Base-by-base conservation (phyloP, 2,329 filamentous ascomycete genomes). In the Trematosphaeria pertusa region DNA sequence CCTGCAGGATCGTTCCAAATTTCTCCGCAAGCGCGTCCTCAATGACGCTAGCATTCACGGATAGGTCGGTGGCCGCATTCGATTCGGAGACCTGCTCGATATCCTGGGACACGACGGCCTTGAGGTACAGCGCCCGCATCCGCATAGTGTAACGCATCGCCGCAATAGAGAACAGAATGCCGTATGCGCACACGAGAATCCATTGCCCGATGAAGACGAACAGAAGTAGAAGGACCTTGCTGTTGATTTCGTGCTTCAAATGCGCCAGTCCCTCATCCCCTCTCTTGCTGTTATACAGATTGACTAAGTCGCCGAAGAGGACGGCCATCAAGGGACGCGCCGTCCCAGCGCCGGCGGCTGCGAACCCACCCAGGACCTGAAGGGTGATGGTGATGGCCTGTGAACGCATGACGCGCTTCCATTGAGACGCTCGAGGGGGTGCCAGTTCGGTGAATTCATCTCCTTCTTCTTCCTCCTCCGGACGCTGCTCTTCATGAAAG, bases 31-130 rank as follows among this genome's bases (percentile, higher is more conserved):
- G 24, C 24, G 24, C 24, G 12, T 14, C 48, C 41, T 32, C 34
- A 35, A 10, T 48, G 32, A 5, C 95, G 73, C 65, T 86, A 94
- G 44, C 64, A 12, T 28, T 28, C 12, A 12, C 24, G 7, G 24
- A 28, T 12, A 28, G 24, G 12, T 28, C 24, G 24, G 24, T 28
- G 24, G 24, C 24, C 24, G 24, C 24, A 8, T 28, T 28, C 24
- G 24, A 28, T 28, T 28, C 58, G 35, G 65, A 64, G 22, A 70
- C 71, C 43, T 72, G 56, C 71, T 71, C 73, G 39, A 74, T 73
- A 1, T 70, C 64, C 20, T 73, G 54, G 64, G 8, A 28, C 3
- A 39, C 48, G 4, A 38, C 33, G 6, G 28, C 31, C 15, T 43
- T 37, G 20, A 44, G 24, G 19, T 44, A 44, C 9, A 31, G 17